Evolutionary conservation across 805 yeast genomes (phyloP).

Genomic region (Lipomyces anomalus): DNA sequence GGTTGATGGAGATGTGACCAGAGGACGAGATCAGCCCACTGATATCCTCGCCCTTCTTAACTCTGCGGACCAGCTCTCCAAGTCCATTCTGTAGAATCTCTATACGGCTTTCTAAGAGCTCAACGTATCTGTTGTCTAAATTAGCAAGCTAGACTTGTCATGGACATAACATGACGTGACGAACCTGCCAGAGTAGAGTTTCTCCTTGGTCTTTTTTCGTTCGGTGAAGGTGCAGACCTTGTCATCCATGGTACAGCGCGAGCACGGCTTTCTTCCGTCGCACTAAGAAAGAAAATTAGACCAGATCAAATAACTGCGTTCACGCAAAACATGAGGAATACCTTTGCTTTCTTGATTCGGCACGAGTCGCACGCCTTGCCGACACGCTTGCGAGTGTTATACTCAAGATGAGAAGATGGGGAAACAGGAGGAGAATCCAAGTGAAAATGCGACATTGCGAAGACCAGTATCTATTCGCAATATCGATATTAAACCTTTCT

Average conservation of each 20-base stretch:
- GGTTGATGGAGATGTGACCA: slow-evolving; percentile 27
- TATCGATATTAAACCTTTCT: too few species aligned
- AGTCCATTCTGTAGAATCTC: slow-evolving; percentile 39
- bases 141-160: slow-evolving; percentile 36
- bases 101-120: slow-evolving; percentile 54
- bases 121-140: slow-evolving; percentile 41
- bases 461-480: too few species aligned
- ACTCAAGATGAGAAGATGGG: slow-evolving; percentile 9
- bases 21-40: slow-evolving; percentile 16
- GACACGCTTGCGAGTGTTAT: slow-evolving; percentile 33
- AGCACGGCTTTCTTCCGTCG: slow-evolving; percentile 46
- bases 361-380: slow-evolving; percentile 50
- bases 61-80: slow-evolving; percentile 24
- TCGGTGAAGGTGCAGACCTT: slow-evolving; percentile 54
- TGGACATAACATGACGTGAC: too few species aligned
- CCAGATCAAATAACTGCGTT: not conserved
- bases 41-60: slow-evolving; percentile 22
- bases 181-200: slow-evolving; percentile 49
- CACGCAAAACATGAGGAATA: too few species aligned
- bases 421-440: not conserved
- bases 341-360: slow-evolving; percentile 43
- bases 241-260: slow-evolving; percentile 48
- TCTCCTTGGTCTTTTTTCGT: slow-evolving; percentile 48
- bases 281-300: slow-evolving; percentile 33
- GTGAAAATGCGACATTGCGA: not conserved